A percentile compares a stretch with the other conserved stretches of the same genome.
These are phyloP conservation scores for Fusarium heterosporum DNA, from an alignment of 2,329 filamentous ascomycete genomes.

Conservation along the genomic window DNA sequence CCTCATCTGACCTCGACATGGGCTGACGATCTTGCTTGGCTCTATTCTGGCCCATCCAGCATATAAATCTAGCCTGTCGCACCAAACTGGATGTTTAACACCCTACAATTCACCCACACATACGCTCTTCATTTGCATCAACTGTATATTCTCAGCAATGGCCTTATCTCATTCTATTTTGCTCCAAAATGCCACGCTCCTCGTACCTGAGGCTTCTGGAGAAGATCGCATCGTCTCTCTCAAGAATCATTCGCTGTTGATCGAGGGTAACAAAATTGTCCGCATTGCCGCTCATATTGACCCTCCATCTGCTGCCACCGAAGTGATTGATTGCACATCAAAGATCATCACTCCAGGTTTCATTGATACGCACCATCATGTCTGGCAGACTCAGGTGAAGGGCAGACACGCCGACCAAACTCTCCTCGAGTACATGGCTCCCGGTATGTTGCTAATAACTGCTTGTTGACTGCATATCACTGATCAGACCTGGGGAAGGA, in stretches of 20 bases:
- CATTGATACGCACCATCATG: conserved; percentile 21
- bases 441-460: neutral
- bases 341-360: conserved; percentile 3
- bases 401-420: conserved; percentile 9
- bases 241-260: conserved; percentile 15
- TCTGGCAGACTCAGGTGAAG: conserved; percentile 22
- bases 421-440: conserved; percentile 4
- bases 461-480: rapidly evolving
- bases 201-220: neutral
- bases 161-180: neutral
- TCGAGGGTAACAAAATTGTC: conserved; percentile 6
- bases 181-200: conserved; percentile 6
- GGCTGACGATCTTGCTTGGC: neutral
- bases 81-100: neutral
- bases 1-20: neutral
- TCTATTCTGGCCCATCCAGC: too few relatives aligned
- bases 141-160: rapidly evolving
- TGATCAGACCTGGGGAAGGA: neutral
- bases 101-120: too few relatives aligned
- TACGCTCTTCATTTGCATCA: too few relatives aligned
- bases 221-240: neutral
- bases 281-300: neutral
- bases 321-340: conserved; percentile 6
- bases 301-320: neutral
- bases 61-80: neutral